Evolutionary conservation across 495 filamentous ascomycete species (phyloP).

Genomic region (Aspergillus nidulans): DNA sequence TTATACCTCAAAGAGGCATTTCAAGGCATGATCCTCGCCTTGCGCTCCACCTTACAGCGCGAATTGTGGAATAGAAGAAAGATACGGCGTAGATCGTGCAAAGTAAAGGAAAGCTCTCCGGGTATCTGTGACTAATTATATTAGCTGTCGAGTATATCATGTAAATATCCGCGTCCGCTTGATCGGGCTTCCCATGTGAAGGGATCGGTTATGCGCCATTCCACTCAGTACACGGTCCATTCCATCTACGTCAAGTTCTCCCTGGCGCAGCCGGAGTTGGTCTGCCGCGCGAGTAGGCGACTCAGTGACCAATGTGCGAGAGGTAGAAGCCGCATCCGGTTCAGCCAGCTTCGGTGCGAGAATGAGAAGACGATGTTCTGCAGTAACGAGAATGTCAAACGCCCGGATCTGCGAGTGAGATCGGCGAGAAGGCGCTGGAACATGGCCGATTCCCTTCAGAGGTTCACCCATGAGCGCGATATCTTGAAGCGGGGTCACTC

Average conservation of each 20-base stretch:
- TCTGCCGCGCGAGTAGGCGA: conserved; percentile 29
- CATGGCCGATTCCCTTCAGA: conserved; percentile 54
- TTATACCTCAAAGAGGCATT: conserved; percentile 45
- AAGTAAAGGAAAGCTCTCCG: conserved; percentile 5
- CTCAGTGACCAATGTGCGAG: conserved; percentile 16
- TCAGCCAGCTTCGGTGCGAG: conserved; percentile 43
- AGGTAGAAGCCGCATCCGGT: conserved; percentile 15
- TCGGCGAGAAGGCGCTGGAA: conserved; percentile 36
- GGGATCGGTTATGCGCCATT: conserved; percentile 36
- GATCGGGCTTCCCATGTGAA: conserved; percentile 36
- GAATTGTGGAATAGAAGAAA: conserved; percentile 23
- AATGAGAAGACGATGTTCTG: conserved; percentile 60
- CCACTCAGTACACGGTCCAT: conserved; percentile 48
- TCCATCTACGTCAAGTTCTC: conserved; percentile 49
- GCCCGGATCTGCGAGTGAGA: conserved; percentile 38
- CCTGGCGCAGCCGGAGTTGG: conserved; percentile 39
- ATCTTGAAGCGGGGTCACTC: conserved; percentile 42
- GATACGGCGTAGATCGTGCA: background rate
- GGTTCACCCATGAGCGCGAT: conserved; percentile 62
- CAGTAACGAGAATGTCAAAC: conserved; percentile 58
- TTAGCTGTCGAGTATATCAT: conserved; percentile 17
- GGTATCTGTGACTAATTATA: conserved; percentile 24
- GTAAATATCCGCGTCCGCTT: conserved; percentile 41
- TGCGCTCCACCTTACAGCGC: conserved; percentile 55
- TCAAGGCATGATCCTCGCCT: conserved; percentile 54